Evolutionary conservation across 2,329 filamentous ascomycete genomes (phyloP).

Genomic region (Lasiodiplodia gonubiensis): DNA sequence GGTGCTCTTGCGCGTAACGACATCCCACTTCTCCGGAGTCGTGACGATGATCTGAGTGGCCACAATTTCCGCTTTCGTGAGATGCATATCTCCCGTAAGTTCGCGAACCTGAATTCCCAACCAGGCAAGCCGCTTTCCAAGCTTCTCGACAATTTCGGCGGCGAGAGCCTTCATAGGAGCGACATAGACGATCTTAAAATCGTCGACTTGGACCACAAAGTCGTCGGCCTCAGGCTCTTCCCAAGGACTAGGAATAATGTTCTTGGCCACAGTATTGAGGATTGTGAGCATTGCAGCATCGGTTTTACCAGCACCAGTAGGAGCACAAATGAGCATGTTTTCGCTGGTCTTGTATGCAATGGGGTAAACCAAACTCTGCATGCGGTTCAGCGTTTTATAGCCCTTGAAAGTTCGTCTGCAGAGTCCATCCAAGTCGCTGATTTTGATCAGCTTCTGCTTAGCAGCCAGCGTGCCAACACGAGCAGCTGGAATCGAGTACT

Average conservation of each 20-base stretch:
- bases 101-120: conserved; percentile 90
- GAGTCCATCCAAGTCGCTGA: conserved; percentile 83
- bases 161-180: conserved; percentile 98
- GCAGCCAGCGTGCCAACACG: conserved; percentile 75
- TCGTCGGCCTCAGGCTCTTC: conserved; percentile 75
- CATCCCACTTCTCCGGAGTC: conserved; percentile 99
- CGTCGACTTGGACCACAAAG: conserved; percentile 80
- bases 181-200: conserved; percentile 98
- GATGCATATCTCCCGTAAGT: conserved; percentile 97
- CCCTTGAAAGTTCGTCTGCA: conserved; percentile 92
- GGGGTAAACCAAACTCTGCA: conserved; percentile 96
- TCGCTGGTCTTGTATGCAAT: conserved; percentile 95
- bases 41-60: conserved; percentile 98
- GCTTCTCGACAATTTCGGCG: conserved; percentile 93
- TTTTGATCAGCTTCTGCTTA: conserved; percentile 76
- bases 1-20: conserved; percentile 94
- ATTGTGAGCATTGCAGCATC: conserved; percentile 98
- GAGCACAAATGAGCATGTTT: conserved; percentile 98
- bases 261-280: conserved; percentile 86
- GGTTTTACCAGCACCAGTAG: conserved; percentile 97
- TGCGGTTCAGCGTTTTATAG: conserved; percentile 91
- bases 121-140: conserved; percentile 91
- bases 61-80: conserved; percentile 94
- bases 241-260: conserved; percentile 78
- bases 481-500: conserved; percentile 83